These are phyloP conservation scores for Cercospora janseana DNA, from an alignment of 2,329 filamentous ascomycete genomes.

Conservation along the genomic window DNA sequence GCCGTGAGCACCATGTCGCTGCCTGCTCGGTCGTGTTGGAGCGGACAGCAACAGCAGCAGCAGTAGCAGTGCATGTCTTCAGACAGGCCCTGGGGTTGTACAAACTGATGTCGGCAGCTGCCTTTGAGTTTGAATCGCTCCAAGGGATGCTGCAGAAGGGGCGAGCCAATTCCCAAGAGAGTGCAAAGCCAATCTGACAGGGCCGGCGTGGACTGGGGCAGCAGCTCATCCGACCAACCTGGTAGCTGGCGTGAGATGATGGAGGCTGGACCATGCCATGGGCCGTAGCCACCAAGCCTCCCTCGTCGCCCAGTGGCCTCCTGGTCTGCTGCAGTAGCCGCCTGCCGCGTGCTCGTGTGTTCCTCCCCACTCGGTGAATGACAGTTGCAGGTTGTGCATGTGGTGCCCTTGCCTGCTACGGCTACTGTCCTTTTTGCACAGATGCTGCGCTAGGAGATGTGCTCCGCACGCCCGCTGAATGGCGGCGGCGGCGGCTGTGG, in stretches of 20 bases:
- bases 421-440: conserved; percentile 7
- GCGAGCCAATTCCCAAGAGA: conserved; percentile 23
- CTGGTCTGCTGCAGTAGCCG: too few species aligned
- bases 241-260: conserved; percentile 21
- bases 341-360: conserved; percentile 23
- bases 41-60: too few species aligned
- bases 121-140: conserved; percentile 25
- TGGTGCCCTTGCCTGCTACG: conserved; percentile 19
- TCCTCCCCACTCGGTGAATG: conserved; percentile 15
- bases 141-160: conserved; percentile 21
- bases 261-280: conserved; percentile 19
- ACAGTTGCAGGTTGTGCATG: background rate
- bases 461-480: conserved; percentile 23
- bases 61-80: too few species aligned
- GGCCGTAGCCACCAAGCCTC: conserved; percentile 8
- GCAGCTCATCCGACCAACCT: conserved; percentile 18
- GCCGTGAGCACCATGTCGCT: too few species aligned
- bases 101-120: conserved; percentile 27
- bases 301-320: conserved; percentile 3
- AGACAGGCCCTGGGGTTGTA: too few species aligned
- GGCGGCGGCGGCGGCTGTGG: conserved; percentile 14
- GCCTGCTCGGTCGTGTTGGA: too few species aligned
- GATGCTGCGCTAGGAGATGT: conserved; percentile 26
- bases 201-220: conserved; percentile 18
- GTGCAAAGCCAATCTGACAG: conserved; percentile 29